Base-by-base conservation (phyloP, 306 rosid species). In the Glycine soja region DNA sequence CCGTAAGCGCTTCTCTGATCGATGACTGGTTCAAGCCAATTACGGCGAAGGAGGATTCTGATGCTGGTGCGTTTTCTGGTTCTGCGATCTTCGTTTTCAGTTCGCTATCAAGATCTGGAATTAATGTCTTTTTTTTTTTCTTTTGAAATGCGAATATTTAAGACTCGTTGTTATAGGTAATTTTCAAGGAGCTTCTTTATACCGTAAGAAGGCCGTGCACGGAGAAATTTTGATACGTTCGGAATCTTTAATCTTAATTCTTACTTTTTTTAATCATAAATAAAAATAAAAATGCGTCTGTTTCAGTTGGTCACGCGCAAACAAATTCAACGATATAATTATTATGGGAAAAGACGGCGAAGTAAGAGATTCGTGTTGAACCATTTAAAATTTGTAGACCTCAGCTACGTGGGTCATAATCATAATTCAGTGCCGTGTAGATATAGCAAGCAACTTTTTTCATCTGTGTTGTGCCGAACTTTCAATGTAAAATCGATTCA, bases 41-140 rank as follows among this genome's bases (percentile, higher is more conserved):
- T 76, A 70, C 81, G 83, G 90, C 91, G 13, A 76, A 15, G 80
- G 85, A 58, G 15, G 79, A 82, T 15, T 83, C 84, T 58, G 61
- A 47, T 63, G 51, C 68, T 32, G 75, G 81, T 53, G 80, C 84
- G 50, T 13, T 85, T 83, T 79, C 89, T 52, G 95, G 97, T 94
- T 90, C 58, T 89, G 86, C 58, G 34, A 19, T 3, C 32, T 36
- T 73, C 72, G 18, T 58, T 50, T 54, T 77, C 51, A 2, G 52
- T 65, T 69, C 46, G 19, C 32, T 69, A 6, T 70, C 6, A 10
- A 72, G 84, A 85, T 80, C 82, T 80, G n/a, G 57, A 81, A 32
- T 82, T n/a, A 59, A 9, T 72, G 24, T 12, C 7, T 50, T 84
- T 58, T 57, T 61, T 36, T 36, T 36, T 3, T 36, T 36, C 4